A percentile compares a stretch with the other conserved stretches of the same genome.
phyloP scores from a whole-genome alignment of 2,329 filamentous ascomycete species.

The Metarhizium album region DNA sequence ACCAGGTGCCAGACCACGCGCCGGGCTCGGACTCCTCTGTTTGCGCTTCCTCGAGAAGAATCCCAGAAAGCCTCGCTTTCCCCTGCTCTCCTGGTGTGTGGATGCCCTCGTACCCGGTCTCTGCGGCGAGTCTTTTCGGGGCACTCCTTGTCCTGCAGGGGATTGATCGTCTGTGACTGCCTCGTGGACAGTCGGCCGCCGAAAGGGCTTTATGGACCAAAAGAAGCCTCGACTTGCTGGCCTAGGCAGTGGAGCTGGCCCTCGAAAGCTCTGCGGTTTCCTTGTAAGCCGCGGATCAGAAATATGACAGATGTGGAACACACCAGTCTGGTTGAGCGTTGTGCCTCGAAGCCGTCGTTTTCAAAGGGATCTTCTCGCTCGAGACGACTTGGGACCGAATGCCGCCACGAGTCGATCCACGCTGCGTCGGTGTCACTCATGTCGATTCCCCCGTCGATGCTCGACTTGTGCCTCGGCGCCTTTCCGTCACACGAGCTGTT shows the following conservation, averaged over 20 bases:
- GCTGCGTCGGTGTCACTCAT: slow-evolving; percentile 1
- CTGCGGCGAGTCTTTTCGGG: neutral
- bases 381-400: slow-evolving; percentile 22
- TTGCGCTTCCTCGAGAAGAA: slow-evolving; percentile 14
- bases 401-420: slow-evolving; percentile 23
- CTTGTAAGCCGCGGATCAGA: neutral
- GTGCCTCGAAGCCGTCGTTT: slow-evolving; percentile 21
- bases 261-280: slow-evolving; percentile 14
- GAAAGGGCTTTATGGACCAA: neutral
- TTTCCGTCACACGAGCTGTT: neutral
- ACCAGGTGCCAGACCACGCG: neutral
- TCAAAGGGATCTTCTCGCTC: slow-evolving; percentile 26
- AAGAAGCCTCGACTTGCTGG: neutral
- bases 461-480: too few species aligned
- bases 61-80: neutral
- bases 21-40: slow-evolving; percentile 13
- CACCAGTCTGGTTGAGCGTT: slow-evolving; percentile 21
- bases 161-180: neutral
- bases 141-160: neutral
- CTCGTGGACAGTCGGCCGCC: neutral
- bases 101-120: neutral
- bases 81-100: neutral
- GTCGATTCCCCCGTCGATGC: neutral
- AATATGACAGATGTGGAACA: neutral
- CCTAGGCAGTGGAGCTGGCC: slow-evolving; percentile 5